These are phyloP conservation scores for Parietaria judaica DNA, from an alignment of 306 rosid species.

Conservation along the genomic window DNA sequence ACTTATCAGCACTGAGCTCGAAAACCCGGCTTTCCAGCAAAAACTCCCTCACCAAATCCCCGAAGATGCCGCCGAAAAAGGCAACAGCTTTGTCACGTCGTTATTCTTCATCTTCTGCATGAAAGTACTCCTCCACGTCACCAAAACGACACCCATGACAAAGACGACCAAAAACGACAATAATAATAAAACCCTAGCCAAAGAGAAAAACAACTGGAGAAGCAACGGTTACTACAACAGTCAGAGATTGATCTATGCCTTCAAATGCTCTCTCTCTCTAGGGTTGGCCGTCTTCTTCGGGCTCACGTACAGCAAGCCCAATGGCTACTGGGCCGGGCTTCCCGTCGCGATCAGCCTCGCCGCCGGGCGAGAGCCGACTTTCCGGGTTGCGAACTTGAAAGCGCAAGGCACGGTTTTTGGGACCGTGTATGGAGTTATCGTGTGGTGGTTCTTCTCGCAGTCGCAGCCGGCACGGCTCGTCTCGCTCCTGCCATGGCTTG, in stretches of 20 bases:
- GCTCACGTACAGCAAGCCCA: conserved; percentile 38
- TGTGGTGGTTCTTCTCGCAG: conserved; percentile 41
- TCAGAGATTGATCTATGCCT: conserved; percentile 29
- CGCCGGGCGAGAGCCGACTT: conserved; percentile 50
- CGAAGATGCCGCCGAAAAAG: conserved; percentile 27
- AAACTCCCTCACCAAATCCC: conserved; percentile 31
- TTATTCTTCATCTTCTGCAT: conserved; percentile 57
- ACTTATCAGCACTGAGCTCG: conserved; percentile 19
- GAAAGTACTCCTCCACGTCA: conserved; percentile 29
- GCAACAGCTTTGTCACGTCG: conserved; percentile 25
- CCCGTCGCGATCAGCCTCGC: conserved; percentile 48
- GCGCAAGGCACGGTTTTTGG: conserved; percentile 68
- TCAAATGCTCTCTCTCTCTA: conserved; percentile 43
- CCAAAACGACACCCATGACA: conserved; percentile 8
- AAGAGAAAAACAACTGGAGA: not conserved
- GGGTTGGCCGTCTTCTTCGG: conserved; percentile 58
- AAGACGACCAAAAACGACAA: conserved; percentile 1
- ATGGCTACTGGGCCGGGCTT: conserved; percentile 60
- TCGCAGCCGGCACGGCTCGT: conserved; percentile 32
- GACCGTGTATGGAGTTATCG: conserved; percentile 51
- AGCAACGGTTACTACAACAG: not conserved
- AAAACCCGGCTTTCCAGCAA: conserved; percentile 27
- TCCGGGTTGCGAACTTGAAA: conserved; percentile 47
- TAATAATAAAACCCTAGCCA: not conserved
- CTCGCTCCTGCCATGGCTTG: conserved; percentile 65